Percentiles rank a stretch among this genome's conserved stretches.
These are phyloP conservation scores for Pichia sp. DNA, from an alignment of 1,139 yeast species.

Conservation along the genomic window DNA sequence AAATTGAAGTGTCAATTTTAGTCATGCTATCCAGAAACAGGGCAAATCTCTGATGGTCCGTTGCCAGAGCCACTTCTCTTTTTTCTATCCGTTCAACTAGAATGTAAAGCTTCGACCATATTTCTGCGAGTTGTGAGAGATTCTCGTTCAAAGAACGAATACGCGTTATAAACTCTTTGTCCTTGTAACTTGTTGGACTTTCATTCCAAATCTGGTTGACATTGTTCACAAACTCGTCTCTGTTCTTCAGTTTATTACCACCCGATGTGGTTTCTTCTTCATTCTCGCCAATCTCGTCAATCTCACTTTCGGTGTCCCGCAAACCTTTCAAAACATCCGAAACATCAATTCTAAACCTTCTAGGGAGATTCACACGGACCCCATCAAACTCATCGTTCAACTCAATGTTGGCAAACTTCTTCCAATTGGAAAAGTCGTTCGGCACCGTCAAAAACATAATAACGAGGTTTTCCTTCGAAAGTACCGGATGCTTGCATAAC, in stretches of 20 bases:
- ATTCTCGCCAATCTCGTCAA: conserved; percentile 10
- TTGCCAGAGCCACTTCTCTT: conserved; percentile 63
- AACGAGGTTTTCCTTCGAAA: conserved; percentile 66
- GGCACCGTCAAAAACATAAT: conserved; percentile 77
- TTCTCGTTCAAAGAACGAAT: conserved; percentile 16
- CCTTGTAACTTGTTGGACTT: conserved; percentile 20
- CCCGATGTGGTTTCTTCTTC: background rate
- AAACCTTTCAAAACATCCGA: conserved; percentile 28
- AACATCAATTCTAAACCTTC: conserved; percentile 33
- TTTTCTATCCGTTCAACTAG: conserved; percentile 72
- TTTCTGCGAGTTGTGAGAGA: conserved; percentile 23
- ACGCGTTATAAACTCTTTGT: conserved; percentile 23
- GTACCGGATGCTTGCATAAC: conserved; percentile 73
- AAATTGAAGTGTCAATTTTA: conserved; percentile 36
- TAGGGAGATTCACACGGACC: conserved; percentile 35
- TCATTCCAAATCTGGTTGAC: conserved; percentile 28
- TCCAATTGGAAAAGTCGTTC: conserved; percentile 75
- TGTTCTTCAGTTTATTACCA: conserved; percentile 6
- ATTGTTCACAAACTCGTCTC: conserved; percentile 21
- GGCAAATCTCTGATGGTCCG: conserved; percentile 56
- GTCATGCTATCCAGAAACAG: conserved; percentile 43
- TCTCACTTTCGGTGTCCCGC: conserved; percentile 18
- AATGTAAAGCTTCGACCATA: conserved; percentile 52
- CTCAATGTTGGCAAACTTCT: conserved; percentile 70
- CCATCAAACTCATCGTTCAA: conserved; percentile 72